A percentile compares a stretch with the other conserved stretches of the same genome.
Conservation (phyloP, 495 filamentous ascomycete species). For the Penicillium odoratum region DNA sequence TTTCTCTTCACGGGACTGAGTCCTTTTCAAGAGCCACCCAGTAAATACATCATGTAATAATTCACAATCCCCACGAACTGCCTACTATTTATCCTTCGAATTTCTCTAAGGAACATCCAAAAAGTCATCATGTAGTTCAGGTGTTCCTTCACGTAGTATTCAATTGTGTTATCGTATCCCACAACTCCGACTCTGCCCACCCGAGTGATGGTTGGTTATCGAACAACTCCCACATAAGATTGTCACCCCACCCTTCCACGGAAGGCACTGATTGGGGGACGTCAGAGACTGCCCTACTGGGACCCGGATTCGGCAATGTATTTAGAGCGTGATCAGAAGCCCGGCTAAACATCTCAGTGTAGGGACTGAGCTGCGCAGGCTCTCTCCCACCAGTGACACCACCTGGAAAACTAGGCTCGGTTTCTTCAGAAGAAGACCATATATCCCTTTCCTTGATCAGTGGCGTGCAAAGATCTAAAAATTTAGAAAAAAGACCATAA, state of each 20-base stretch:
- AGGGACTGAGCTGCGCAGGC: background rate
- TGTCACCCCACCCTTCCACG: conserved; percentile 31
- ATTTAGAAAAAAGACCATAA: conserved; percentile 31
- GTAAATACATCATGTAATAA: conserved; percentile 31
- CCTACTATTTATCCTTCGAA: background rate
- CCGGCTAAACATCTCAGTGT: conserved; percentile 13
- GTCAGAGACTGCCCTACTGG: conserved; percentile 4
- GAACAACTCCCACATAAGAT: conserved; percentile 35
- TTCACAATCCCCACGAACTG: conserved; percentile 10
- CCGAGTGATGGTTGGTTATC: conserved; percentile 34
- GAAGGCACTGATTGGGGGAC: conserved; percentile 9
- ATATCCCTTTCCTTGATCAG: conserved; percentile 16
- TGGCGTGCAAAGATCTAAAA: conserved; percentile 28
- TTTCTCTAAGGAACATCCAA: background rate
- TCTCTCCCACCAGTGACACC: background rate
- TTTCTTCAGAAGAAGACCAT: background rate
- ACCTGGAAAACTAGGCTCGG: background rate
- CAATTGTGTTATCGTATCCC: conserved; percentile 24
- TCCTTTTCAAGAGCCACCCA: conserved; percentile 18
- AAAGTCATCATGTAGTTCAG: background rate
- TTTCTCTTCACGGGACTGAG: conserved; percentile 25
- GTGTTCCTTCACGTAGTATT: background rate
- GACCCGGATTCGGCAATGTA: conserved; percentile 1
- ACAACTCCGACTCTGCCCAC: conserved; percentile 31
- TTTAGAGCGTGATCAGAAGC: conserved; percentile 1